These are phyloP conservation scores for Boletus sp. DNA, from an alignment of 768 basidiomycete genomes.

Conservation along the genomic window DNA sequence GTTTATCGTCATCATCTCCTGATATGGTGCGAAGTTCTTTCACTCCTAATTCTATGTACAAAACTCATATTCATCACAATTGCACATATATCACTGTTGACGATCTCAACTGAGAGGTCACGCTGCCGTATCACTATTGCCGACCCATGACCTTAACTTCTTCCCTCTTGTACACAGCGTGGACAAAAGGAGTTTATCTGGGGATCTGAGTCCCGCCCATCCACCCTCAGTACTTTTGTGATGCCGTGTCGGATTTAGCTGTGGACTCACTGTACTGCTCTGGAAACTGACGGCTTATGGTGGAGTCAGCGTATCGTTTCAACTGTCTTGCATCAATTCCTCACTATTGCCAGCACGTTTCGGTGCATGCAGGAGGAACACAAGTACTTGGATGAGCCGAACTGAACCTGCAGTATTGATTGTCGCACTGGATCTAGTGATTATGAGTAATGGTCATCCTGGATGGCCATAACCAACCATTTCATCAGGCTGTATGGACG, in stretches of 20 bases:
- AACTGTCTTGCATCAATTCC: conserved; percentile 26
- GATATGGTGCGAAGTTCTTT: background rate
- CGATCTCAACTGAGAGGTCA: conserved; percentile 23
- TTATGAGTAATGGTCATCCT: conserved; percentile 12
- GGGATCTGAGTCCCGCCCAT: conserved; percentile 29
- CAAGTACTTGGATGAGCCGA: conserved; percentile 59
- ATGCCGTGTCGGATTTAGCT: conserved; percentile 6
- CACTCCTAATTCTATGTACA: conserved; percentile 4
- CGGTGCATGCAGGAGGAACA: conserved; percentile 51
- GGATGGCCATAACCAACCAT: conserved; percentile 41
- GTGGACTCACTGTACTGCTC: conserved; percentile 59
- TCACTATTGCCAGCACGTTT: conserved; percentile 79
- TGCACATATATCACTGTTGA: conserved; percentile 16
- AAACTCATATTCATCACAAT: conserved; percentile 9
- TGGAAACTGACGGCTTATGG: conserved; percentile 64
- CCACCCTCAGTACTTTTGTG: conserved; percentile 13
- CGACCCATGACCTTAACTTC: conserved; percentile 1
- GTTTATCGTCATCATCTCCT: conserved; percentile 1
- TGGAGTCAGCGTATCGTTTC: conserved; percentile 23
- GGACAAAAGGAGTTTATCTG: conserved; percentile 38
- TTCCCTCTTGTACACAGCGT: conserved; percentile 20
- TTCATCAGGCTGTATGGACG: conserved; percentile 50
- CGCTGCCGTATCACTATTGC: conserved; percentile 4
- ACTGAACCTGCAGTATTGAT: conserved; percentile 71
- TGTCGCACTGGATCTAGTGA: conserved; percentile 61